Evolutionary conservation across 768 basidiomycete genomes (phyloP), one percentile per base, ranked within the genome.

Genomic region (Tricholoma bakamatsutake): DNA sequence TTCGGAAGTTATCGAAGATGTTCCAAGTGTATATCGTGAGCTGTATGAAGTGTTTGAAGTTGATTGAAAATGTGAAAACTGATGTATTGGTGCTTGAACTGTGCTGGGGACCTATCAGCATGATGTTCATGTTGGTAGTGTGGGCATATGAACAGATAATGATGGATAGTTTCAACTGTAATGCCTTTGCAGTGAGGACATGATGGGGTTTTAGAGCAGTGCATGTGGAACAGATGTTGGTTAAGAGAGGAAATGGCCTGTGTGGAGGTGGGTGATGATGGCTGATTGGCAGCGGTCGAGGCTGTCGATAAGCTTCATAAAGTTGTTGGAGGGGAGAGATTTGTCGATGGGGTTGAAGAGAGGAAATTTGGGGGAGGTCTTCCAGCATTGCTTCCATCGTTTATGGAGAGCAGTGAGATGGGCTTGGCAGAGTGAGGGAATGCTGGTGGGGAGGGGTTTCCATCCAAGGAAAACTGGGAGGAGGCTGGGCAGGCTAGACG

Each of bases 241-340:
- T 70, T 66, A 1, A 24, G 21, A 24, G 21, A 24, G 21, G 21
- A 24, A n/a, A 24, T 24, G 21, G 21, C 21, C 21, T 24, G 21
- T 69, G 6, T 69, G 45, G 2, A 75, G 65, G 34, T 73, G 72
- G 18, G 65, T 55, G 37, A 73, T 57, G 7, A 69, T 40, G 17
- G 61, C 56, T n/a, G 58, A 50, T 11, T 50, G 49, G 11, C 31
- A 7, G 12, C 53, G n/a, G 28, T 48, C 37, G 9, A 61, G 53
- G 1, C 10, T 9, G 13, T 40, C n/a, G 21, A 55, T 24, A 24
- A 24, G 21, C 21, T 24, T 24, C 21, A 24, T 24, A 3, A 24
- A 24, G 3, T 24, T 24, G 17, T 53, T 55, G 27, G 62, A 64
- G 4, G 59, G 62, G 11, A 53, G 48, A 12, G 37, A 37, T 12